Evolutionary conservation across 176 grass and related monocot species (phyloP), one percentile per base, ranked within the genome.

Genomic region (Juncus effusus): DNA sequence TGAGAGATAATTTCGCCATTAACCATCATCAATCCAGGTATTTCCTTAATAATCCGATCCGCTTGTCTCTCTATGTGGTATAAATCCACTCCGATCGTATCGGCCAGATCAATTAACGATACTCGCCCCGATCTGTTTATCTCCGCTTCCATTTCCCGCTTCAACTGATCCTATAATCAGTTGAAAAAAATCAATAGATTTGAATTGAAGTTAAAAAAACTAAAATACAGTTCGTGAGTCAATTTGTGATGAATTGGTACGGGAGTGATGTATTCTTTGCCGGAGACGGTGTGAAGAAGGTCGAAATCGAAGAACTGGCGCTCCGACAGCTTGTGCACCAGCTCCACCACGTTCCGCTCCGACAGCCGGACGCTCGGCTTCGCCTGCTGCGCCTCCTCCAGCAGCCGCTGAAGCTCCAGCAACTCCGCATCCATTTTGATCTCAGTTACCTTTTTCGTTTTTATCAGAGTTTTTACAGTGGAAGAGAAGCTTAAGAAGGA

Each of bases 241-340:
- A 28, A 28, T 28, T 28, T 1, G 19, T 28, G 8, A 5, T 4
- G n/a, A 36, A 16, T 74, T 87, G 19, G 19, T 28, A 92, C 93
- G 37, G 88, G 79, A 74, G 88, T 97, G 87, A 97, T 97, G 82
- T 91, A 92, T 74, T 97, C 85, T 76, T 97, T 97, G 54, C 88
- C 93, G 49, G 88, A 83, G 71, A 65, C 52, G 54, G 88, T 91
- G 66, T 97, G 88, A 56, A 97, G 88, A 68, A 97, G 88, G 44
- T 89, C 85, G 71, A 91, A 97, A 74, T 97, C 80, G 80, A 97
- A 82, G 82, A 84, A 76, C 13, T 75, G 77, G 37, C 79, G 85
- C 60, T 89, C 93, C 77, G 80, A 79, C 74, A 97, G 85, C 80
- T 84, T 92, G 62, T 80, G 82, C 63, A 97, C 88, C 44, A 92